Evolutionary conservation across 352 stramenopile genomes (phyloP).

Genomic region (Globisporangium barbulae): DNA sequence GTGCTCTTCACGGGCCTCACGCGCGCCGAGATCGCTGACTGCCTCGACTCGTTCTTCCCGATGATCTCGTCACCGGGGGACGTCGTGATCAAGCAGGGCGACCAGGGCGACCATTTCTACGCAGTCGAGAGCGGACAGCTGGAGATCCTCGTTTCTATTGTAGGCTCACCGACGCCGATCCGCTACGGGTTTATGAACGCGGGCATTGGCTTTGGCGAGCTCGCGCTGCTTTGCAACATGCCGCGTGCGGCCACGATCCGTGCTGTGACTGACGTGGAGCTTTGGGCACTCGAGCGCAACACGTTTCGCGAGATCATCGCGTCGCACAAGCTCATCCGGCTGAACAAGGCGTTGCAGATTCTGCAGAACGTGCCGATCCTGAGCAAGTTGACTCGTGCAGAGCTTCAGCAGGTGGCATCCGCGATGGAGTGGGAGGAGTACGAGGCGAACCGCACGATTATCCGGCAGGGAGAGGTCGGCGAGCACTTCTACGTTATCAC

Average conservation of each 20-base stretch:
- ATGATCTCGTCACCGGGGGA: slow-evolving; percentile 38
- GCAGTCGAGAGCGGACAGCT: slow-evolving; percentile 57
- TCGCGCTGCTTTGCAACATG: slow-evolving; percentile 96
- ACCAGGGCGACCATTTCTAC: slow-evolving; percentile 81
- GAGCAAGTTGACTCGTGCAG: slow-evolving; percentile 57
- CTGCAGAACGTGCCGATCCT: slow-evolving; percentile 59
- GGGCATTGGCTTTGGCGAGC: slow-evolving; percentile 92
- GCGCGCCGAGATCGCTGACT: slow-evolving; percentile 52
- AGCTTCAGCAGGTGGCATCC: slow-evolving; percentile 65
- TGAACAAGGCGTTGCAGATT: slow-evolving; percentile 57
- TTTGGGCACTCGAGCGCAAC: slow-evolving; percentile 74
- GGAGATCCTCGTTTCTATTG: slow-evolving; percentile 64
- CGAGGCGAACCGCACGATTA: slow-evolving; percentile 45
- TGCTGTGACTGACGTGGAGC: slow-evolving; percentile 47
- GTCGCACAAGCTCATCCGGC: slow-evolving; percentile 62
- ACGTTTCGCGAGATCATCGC: slow-evolving; percentile 73
- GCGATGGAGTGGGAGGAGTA: slow-evolving; percentile 86
- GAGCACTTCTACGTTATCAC: slow-evolving; percentile 83
- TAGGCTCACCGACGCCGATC: slow-evolving; percentile 47
- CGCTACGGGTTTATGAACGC: slow-evolving; percentile 61
- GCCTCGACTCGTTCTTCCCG: slow-evolving; percentile 72
- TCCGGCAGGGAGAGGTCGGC: slow-evolving; percentile 68
- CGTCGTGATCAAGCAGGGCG: slow-evolving; percentile 63
- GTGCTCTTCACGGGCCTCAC: slow-evolving; percentile 69
- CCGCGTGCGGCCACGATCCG: slow-evolving; percentile 93